A percentile compares a stretch with the other conserved stretches of the same genome.
Evolutionary conservation across 306 rosid species (phyloP).

Genomic region (Ammopiptanthus mongolicus): DNA sequence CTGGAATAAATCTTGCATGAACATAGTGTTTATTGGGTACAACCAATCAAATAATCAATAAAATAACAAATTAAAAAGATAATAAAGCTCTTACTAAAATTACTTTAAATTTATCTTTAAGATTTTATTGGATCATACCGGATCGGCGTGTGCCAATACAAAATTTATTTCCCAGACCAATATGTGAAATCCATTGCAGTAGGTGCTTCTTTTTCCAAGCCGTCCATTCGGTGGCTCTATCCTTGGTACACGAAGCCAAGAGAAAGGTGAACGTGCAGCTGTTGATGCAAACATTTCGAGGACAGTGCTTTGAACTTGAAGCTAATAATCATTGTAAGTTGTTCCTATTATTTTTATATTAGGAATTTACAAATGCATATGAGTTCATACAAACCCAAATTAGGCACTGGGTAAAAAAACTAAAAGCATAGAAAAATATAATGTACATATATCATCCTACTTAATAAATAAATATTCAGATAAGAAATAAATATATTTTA

Average conservation of each 20-base stretch:
- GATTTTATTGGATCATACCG: no score
- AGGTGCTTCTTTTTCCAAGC: constrained; percentile 35
- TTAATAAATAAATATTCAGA: no score
- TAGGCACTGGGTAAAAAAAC: not conserved
- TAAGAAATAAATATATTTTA: no score
- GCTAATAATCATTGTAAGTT: not conserved
- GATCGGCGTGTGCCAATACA: no score
- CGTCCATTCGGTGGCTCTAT: constrained; percentile 39
- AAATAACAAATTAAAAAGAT: no score
- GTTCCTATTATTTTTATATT: no score
- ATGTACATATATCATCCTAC: not conserved
- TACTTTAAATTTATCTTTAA: no score
- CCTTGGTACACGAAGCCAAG: not conserved
- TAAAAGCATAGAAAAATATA: not conserved
- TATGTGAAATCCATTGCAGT: constrained; percentile 17
- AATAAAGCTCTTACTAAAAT: no score
- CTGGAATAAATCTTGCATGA: no score
- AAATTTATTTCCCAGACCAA: not conserved
- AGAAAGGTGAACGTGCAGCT: not conserved
- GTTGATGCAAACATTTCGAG: not conserved
- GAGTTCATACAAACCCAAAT: not conserved
- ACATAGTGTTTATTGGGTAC: no score
- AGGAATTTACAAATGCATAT: not conserved
- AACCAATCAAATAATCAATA: no score
- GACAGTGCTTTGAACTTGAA: not conserved